A percentile compares a stretch with the other conserved stretches of the same genome.
Conservation (phyloP, 2,329 filamentous ascomycete species). For the Trichophyton verrucosum region DNA sequence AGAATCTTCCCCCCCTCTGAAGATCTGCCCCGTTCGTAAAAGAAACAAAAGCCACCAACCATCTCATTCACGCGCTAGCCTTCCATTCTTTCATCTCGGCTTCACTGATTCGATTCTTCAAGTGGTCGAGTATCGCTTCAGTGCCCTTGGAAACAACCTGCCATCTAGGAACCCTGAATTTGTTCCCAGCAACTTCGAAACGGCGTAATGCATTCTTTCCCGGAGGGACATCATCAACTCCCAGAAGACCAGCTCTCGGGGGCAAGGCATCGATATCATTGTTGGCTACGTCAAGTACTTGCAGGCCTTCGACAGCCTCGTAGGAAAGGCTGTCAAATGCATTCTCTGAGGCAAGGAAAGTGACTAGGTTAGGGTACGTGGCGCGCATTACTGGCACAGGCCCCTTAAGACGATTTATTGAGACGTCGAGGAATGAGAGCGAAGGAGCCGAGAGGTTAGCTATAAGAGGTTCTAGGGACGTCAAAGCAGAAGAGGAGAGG, state of each 20-base stretch:
- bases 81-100: conserved; percentile 30
- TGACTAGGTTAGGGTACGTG: conserved; percentile 56
- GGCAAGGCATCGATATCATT: conserved; percentile 78
- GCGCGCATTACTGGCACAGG: conserved; percentile 53
- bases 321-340: conserved; percentile 60
- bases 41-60: no score
- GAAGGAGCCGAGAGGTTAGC: conserved; percentile 57
- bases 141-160: conserved; percentile 78
- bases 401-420: conserved; percentile 63
- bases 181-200: conserved; percentile 71
- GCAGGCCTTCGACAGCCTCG: conserved; percentile 60
- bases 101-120: conserved; percentile 61
- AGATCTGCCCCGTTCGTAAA: no score
- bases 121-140: conserved; percentile 67
- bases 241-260: conserved; percentile 65
- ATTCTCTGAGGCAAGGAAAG: conserved; percentile 68
- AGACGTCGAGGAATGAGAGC: conserved; percentile 67
- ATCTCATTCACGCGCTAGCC: background rate
- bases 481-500: conserved; percentile 61
- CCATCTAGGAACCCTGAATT: conserved; percentile 76
- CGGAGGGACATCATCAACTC: conserved; percentile 38
- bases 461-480: conserved; percentile 54
- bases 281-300: conserved; percentile 64
- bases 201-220: conserved; percentile 44
- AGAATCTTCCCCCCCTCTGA: background rate